Evolutionary conservation across 257 asterid genomes (phyloP).

Genomic region (Asclepias syriaca): DNA sequence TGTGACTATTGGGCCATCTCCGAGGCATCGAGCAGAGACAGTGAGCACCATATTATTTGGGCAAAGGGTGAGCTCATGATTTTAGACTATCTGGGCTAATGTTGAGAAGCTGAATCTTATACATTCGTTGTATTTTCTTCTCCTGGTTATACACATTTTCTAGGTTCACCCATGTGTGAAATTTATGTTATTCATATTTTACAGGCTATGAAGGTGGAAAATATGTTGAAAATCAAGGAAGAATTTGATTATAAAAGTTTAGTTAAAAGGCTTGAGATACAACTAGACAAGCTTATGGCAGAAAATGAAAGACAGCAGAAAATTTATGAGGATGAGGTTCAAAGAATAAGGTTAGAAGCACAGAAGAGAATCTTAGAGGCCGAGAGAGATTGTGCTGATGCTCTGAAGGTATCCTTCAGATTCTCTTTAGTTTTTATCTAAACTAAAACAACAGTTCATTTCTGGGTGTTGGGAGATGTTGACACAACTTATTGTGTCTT

Average conservation of each 20-base stretch:
- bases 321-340: slow-evolving; percentile 72
- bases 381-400: slow-evolving; percentile 74
- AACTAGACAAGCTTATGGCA: slow-evolving; percentile 80
- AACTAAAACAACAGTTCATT: not conserved
- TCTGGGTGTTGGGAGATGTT: not conserved
- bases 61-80: slow-evolving; percentile 71
- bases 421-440: not conserved
- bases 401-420: slow-evolving; percentile 57
- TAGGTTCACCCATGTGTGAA: not conserved
- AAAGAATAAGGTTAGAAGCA: slow-evolving; percentile 80
- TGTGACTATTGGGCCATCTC: slow-evolving; percentile 94
- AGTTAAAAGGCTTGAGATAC: slow-evolving; percentile 80
- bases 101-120: slow-evolving; percentile 4
- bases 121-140: not conserved
- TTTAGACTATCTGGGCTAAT: not conserved
- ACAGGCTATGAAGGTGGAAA: slow-evolving; percentile 99
- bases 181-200: slow-evolving; percentile 18
- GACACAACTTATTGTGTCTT: not conserved
- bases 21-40: slow-evolving; percentile 99
- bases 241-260: slow-evolving; percentile 94
- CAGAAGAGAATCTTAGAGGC: slow-evolving; percentile 72
- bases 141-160: not conserved
- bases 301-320: slow-evolving; percentile 91
- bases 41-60: slow-evolving; percentile 95
- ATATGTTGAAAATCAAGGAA: slow-evolving; percentile 98